phyloP scores from a whole-genome alignment of 805 yeast species.

The Cyberlindnera euphorbiae region DNA sequence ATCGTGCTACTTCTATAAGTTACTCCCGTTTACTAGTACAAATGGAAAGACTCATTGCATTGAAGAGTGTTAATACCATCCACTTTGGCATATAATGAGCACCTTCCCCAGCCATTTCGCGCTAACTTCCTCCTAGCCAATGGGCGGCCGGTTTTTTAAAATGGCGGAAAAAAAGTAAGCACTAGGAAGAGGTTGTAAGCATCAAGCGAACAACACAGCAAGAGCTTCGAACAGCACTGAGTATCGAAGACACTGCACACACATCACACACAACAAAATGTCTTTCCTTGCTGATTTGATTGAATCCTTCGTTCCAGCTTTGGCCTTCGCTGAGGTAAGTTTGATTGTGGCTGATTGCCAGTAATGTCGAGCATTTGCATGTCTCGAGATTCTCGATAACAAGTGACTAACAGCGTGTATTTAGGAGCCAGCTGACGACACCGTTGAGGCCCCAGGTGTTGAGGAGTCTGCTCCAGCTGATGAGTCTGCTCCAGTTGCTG shows the following conservation, averaged over 20 bases:
- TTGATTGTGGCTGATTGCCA: neutral
- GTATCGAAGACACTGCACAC: too few species aligned
- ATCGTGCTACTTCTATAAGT: neutral
- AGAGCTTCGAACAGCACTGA: too few species aligned
- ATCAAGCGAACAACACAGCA: neutral
- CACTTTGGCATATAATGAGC: neutral
- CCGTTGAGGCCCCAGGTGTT: constrained; percentile 6
- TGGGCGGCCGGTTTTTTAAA: constrained; percentile 10
- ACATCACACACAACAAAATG: too few species aligned
- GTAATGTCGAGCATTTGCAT: neutral
- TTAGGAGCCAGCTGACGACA: constrained; percentile 10
- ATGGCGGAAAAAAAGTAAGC: constrained; percentile 12
- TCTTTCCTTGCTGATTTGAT: constrained; percentile 35
- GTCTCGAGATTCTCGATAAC: neutral
- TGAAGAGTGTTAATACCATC: too few species aligned
- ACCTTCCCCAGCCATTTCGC: constrained; percentile 1
- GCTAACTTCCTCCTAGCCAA: constrained; percentile 6
- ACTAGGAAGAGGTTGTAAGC: neutral
- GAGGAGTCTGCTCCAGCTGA: constrained; percentile 11
- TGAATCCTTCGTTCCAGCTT: constrained; percentile 72
- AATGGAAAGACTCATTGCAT: neutral
- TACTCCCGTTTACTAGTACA: neutral
- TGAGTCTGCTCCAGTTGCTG: constrained; percentile 3
- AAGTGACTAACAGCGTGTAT: constrained; percentile 6
- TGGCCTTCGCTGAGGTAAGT: constrained; percentile 67